phyloP scores from a whole-genome alignment of 2,329 filamentous ascomycete genomes.

The Rhynchosporium secalis region DNA sequence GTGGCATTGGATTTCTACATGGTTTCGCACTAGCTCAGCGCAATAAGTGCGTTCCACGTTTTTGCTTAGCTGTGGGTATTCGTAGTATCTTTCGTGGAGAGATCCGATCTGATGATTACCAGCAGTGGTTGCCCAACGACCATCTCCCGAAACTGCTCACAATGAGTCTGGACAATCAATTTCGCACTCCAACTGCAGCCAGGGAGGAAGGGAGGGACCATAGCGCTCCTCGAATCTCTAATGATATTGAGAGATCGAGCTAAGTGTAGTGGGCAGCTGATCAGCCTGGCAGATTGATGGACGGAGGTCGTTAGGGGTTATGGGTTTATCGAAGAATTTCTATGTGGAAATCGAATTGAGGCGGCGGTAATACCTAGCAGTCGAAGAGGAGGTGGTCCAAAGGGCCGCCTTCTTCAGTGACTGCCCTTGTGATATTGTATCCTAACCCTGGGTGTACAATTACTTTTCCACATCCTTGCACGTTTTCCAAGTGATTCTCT shows the following conservation, averaged over 20 bases:
- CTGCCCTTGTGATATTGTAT: constrained; percentile 33
- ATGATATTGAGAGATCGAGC: constrained; percentile 25
- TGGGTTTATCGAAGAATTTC: constrained; percentile 29
- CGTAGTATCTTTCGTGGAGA: constrained; percentile 27
- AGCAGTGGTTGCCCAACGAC: constrained; percentile 33
- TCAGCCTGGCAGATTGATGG: constrained; percentile 30
- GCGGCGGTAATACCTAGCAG: neutral
- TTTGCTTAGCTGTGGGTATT: constrained; percentile 35
- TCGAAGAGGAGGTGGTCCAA: constrained; percentile 2
- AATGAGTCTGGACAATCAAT: constrained; percentile 32
- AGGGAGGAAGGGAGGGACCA: constrained; percentile 40
- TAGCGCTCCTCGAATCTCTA: constrained; percentile 32
- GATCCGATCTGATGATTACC: constrained; percentile 34
- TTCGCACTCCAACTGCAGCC: constrained; percentile 35
- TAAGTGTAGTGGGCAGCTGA: constrained; percentile 34
- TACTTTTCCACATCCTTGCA: constrained; percentile 25
- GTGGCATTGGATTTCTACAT: constrained; percentile 31
- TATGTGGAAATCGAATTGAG: constrained; percentile 22
- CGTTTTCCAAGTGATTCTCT: neutral
- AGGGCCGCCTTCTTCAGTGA: constrained; percentile 19
- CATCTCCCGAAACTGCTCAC: constrained; percentile 31
- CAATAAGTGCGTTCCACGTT: constrained; percentile 34
- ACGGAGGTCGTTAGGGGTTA: constrained; percentile 26
- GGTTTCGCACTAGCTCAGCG: constrained; percentile 25
- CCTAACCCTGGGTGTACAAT: constrained; percentile 35